Evolutionary conservation across 2,329 filamentous ascomycete genomes (phyloP).

Genomic region (Lasiodiplodia sp.): DNA sequence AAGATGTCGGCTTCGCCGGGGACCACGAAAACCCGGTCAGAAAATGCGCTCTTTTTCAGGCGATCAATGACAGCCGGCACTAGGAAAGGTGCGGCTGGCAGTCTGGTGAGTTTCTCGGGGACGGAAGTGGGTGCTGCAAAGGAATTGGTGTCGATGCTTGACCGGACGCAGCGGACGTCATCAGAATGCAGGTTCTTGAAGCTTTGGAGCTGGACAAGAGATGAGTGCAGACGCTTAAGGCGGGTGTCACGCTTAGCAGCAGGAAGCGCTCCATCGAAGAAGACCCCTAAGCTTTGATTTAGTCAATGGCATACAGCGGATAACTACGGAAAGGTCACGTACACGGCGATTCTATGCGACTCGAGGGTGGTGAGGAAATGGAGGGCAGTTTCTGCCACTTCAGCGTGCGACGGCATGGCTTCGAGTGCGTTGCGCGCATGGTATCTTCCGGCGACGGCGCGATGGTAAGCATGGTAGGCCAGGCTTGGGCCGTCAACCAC

Average conservation of each 20-base stretch:
- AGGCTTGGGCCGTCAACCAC: conserved; percentile 30
- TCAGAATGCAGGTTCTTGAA: conserved; percentile 43
- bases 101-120: conserved; percentile 35
- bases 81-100: conserved; percentile 71
- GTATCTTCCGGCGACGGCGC: conserved; percentile 22
- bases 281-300: conserved; percentile 67
- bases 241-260: conserved; percentile 68
- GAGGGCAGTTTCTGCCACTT: conserved; percentile 63
- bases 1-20: conserved; percentile 85
- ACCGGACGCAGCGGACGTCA: conserved; percentile 37
- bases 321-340: conserved; percentile 39
- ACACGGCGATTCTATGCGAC: conserved; percentile 68
- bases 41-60: conserved; percentile 56
- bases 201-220: conserved; percentile 62
- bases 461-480: conserved; percentile 29
- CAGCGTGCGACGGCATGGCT: conserved; percentile 63
- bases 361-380: conserved; percentile 69
- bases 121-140: conserved; percentile 34
- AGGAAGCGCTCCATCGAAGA: conserved; percentile 87
- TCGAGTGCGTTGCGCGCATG: conserved; percentile 22
- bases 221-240: conserved; percentile 65
- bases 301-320: conserved; percentile 32
- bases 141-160: conserved; percentile 34
- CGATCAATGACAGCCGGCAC: conserved; percentile 79
- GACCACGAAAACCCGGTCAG: conserved; percentile 64